Conservation (phyloP, 2,329 filamentous ascomycete species). For the Helminthosporium solani region DNA sequence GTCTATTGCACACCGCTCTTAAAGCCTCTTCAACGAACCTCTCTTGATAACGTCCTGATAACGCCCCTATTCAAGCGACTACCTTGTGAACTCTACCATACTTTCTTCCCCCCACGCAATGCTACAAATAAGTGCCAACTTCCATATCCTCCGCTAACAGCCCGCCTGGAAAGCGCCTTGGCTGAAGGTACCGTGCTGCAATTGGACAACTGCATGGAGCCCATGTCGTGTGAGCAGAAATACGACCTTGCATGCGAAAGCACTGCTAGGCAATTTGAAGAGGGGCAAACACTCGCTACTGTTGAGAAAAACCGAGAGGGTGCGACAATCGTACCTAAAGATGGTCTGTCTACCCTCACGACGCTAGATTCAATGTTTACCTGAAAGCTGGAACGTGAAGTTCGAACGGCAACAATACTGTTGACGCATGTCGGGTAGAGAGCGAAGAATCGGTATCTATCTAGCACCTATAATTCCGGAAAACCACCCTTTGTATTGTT, state of each 20-base stretch:
- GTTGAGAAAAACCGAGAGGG: not conserved
- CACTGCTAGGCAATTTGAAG: not conserved
- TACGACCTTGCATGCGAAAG: not conserved
- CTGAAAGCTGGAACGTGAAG: no score
- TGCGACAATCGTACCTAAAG: no score
- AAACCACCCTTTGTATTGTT: no score
- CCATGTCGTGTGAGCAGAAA: not conserved
- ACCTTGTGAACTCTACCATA: slow-evolving; percentile 66
- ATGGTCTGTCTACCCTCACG: no score
- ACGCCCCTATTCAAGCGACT: slow-evolving; percentile 66
- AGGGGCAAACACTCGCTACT: not conserved
- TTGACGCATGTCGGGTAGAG: no score
- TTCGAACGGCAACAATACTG: no score
- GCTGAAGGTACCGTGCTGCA: slow-evolving; percentile 21
- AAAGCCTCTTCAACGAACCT: slow-evolving; percentile 68
- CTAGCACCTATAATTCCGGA: no score
- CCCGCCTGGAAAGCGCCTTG: slow-evolving; percentile 15
- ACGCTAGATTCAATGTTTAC: no score
- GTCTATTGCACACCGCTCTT: slow-evolving; percentile 69
- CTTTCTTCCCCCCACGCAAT: slow-evolving; percentile 81
- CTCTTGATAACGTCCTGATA: slow-evolving; percentile 78
- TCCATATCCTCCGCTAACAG: slow-evolving; percentile 5
- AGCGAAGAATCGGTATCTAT: no score
- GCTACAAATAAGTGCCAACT: slow-evolving; percentile 64
- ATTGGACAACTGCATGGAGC: slow-evolving; percentile 7